Evolutionary conservation across 768 basidiomycete species (phyloP).

Genomic region (Serendipita sp.): DNA sequence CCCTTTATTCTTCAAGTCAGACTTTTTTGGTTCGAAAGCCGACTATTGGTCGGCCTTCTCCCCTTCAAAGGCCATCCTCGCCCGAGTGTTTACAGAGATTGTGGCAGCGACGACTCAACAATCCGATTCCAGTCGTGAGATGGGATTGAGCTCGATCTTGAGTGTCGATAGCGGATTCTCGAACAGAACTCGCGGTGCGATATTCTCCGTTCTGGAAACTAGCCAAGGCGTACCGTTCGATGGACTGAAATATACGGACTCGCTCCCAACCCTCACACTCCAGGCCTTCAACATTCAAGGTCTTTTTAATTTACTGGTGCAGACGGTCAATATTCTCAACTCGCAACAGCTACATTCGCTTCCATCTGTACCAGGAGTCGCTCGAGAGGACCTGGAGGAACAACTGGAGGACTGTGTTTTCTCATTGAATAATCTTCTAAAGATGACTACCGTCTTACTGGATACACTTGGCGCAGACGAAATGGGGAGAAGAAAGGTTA

Average conservation of each 20-base stretch:
- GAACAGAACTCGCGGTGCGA: no score
- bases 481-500: neutral
- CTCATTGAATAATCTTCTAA: neutral
- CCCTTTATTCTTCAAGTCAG: neutral
- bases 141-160: no score
- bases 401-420: neutral
- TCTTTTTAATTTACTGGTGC: conserved; percentile 43
- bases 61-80: conserved; percentile 64
- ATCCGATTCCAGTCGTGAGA: no score
- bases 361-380: neutral
- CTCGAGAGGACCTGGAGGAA: neutral
- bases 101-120: neutral
- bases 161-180: no score
- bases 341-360: neutral
- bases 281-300: conserved; percentile 63
- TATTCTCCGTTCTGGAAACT: neutral
- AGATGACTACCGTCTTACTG: neutral
- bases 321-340: neutral
- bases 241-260: conserved; percentile 35
- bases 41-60: conserved; percentile 56
- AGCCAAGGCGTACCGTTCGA: conserved; percentile 23
- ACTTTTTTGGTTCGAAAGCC: conserved; percentile 27
- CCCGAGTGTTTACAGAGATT: conserved; percentile 45
- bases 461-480: neutral
- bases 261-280: conserved; percentile 69